Base-by-base conservation (phyloP, 73 alveolate genomes). In the Paramecium pentaurelia region DNA sequence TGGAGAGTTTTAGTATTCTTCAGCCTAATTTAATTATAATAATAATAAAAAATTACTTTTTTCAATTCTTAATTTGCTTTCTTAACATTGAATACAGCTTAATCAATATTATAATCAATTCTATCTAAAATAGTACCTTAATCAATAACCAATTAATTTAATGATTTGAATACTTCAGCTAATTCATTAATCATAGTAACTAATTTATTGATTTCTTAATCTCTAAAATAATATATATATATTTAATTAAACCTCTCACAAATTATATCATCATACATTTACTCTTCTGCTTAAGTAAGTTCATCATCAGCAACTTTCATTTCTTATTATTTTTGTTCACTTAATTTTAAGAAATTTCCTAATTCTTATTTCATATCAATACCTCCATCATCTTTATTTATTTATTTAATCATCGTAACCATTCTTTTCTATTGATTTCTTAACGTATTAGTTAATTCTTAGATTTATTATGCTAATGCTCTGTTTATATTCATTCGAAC, bases 71-170 rank as follows among this genome's bases (percentile, higher is more conserved):
- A 14, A 47, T 80, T 80, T 9, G 91, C 91, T 14, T 80, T 42
- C 27, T 80, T 45, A 8, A 80, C 91, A 80, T 80, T 40, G 30
- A 25, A 58, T 20, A 80, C 44, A 44, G 58, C 58, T 20, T 47
- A 45, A 80, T 80, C 91, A 27, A 80, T 80, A 80, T 80, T 80
- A 20, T 80, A 80, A 80, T 80, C 91, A 6, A 80, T 80, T 80
- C 91, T 80, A 80, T 80, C 91, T 80, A 80, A 80, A 40, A 80
- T 80, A 80, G 77, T 80, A 11, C 91, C 91, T 49, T 80, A 47
- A 80, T 80, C 91, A 32, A 80, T 28, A 8, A 80, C 91, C 18
- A 80, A 80, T 49, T 80, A 49, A 80, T 80, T 80, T 49, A 80
- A 80, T 42, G 91, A 44, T 80, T 80, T 80, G 30, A 80, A 80